Percentiles rank a stretch among this genome's conserved stretches.
These are phyloP conservation scores for Triglochin maritima DNA, from an alignment of 106 monocot genomes.

Conservation along the genomic window DNA sequence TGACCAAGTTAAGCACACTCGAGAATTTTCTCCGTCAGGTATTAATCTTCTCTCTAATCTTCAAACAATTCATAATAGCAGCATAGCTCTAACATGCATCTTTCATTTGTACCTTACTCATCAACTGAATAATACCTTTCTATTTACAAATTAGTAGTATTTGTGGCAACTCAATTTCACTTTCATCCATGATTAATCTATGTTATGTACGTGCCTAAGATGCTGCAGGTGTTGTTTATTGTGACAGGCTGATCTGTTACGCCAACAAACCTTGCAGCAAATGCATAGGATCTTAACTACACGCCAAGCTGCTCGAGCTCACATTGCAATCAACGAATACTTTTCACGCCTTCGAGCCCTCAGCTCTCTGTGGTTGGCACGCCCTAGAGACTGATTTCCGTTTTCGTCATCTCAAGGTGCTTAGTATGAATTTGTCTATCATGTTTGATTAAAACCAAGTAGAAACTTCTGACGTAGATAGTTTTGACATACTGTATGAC, in stretches of 20 bases:
- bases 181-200: too few relatives aligned
- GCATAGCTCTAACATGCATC: too few relatives aligned
- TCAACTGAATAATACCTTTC: too few relatives aligned
- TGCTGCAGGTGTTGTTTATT: neutral
- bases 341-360: slow-evolving; percentile 70
- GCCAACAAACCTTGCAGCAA: slow-evolving; percentile 82
- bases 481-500: too few relatives aligned
- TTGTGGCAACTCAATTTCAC: too few relatives aligned
- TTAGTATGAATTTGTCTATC: too few relatives aligned
- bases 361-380: slow-evolving; percentile 81
- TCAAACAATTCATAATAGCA: neutral
- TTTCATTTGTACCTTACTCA: too few relatives aligned
- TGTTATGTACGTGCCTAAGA: neutral
- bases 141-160: neutral
- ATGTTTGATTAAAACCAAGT: too few relatives aligned
- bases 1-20: slow-evolving; percentile 67
- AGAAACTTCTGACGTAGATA: too few relatives aligned
- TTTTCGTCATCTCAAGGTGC: neutral
- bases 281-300: slow-evolving; percentile 75
- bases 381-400: slow-evolving; percentile 40
- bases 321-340: slow-evolving; percentile 70
- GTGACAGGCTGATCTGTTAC: slow-evolving; percentile 66
- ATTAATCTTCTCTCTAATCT: neutral
- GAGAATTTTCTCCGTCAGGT: slow-evolving; percentile 94
- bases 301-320: slow-evolving; percentile 73